These are phyloP conservation scores for Triticum aestivum DNA, from an alignment of 176 grass and related monocot species.

Conservation along the genomic window DNA sequence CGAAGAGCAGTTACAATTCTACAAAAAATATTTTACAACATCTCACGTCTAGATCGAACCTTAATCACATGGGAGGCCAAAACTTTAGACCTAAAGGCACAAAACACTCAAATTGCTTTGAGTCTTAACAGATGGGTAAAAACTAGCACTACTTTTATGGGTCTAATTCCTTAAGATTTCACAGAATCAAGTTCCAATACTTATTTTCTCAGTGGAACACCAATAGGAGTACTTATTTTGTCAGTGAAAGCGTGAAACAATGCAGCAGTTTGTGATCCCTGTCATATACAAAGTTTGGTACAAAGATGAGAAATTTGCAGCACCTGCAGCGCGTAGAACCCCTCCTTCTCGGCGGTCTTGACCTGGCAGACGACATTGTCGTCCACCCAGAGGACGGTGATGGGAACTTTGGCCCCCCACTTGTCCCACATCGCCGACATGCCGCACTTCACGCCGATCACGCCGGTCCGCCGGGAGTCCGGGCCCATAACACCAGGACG, in stretches of 20 bases:
- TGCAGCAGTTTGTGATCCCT: neutral
- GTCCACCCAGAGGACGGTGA: slow-evolving; percentile 89
- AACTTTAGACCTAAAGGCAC: neutral
- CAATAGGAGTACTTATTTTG: neutral
- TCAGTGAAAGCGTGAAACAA: neutral
- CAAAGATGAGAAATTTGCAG: neutral
- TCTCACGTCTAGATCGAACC: neutral
- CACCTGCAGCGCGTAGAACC: slow-evolving; percentile 89
- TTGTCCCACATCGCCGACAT: slow-evolving; percentile 98
- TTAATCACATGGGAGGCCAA: neutral
- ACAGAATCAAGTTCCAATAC: neutral
- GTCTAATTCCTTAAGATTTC: neutral
- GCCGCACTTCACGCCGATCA: slow-evolving; percentile 92
- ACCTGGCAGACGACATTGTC: slow-evolving; percentile 97
- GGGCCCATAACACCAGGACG: slow-evolving; percentile 58
- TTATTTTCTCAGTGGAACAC: neutral
- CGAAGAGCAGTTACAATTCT: neutral
- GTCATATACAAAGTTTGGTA: neutral
- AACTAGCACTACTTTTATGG: neutral
- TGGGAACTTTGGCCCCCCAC: slow-evolving; percentile 92
- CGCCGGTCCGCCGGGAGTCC: slow-evolving; percentile 63
- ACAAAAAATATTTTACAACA: neutral
- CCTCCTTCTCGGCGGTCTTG: slow-evolving; percentile 88
- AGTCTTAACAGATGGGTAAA: neutral
- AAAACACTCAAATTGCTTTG: neutral